Base-by-base conservation (phyloP, 1,284 basidiomycete species). In the Puccinia brachypodii region DNA sequence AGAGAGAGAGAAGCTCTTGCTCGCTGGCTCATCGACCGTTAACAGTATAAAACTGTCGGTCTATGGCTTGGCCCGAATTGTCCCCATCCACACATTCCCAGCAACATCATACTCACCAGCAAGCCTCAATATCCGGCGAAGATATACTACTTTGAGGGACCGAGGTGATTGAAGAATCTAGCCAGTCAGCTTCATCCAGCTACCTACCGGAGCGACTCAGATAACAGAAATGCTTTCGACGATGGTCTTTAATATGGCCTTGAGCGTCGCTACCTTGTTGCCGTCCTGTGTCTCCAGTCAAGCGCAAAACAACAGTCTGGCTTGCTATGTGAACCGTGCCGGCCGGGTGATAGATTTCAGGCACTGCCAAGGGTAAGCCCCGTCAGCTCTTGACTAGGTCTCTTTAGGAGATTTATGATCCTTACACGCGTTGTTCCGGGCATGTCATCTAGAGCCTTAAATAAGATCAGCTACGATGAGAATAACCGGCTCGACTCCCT, bases 321-420 rank as follows among this genome's bases (percentile, higher is more conserved):
- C 58, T 33, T 60, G 58, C 58, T 60, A 60, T 31, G 58, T 33
- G 3, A 33, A 60, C n/a, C 58, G 58, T 33, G 8, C 58, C 14
- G 28, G 28, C 58, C n/a, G 31, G 28, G 11, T 31, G 58, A 60
- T 60, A 19, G 28, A 60, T 60, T 60, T 60, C 58, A 11, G 28
- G 19, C 28, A 60, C 58, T 60, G 58, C 31, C 58, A 60, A 60
- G 58, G 58, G 58, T 60, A 60, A 60, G 58, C 58, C 28, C 31
- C 8, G 58, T 60, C n/a, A n/a, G n/a, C n/a, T n/a, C n/a, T n/a
- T n/a, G n/a, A n/a, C n/a, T n/a, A n/a, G n/a, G n/a, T n/a, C n/a
- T n/a, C n/a, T n/a, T n/a, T n/a, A n/a, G n/a, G n/a, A n/a, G n/a
- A n/a, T n/a, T n/a, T n/a, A n/a, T n/a, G n/a, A n/a, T n/a, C n/a